These are phyloP conservation scores for Eudorina sp. DNA, from an alignment of 139 green algal genomes.

Conservation along the genomic window DNA sequence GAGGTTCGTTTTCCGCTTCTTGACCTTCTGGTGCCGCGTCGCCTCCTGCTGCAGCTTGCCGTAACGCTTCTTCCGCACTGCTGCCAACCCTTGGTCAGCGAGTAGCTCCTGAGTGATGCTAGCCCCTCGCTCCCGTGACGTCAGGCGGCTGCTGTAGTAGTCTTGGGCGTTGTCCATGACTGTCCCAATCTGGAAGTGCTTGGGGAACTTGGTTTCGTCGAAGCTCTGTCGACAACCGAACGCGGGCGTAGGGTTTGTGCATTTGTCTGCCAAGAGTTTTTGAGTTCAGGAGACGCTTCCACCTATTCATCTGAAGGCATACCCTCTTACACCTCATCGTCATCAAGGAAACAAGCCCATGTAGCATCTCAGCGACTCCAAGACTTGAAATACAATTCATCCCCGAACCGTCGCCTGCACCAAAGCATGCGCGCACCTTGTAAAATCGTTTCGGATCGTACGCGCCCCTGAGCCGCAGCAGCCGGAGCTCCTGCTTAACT, in stretches of 20 bases:
- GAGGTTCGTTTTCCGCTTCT: slow-evolving; percentile 56
- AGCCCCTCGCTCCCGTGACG: slow-evolving; percentile 53
- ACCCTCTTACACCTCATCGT: too few relatives aligned
- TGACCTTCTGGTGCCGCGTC: slow-evolving; percentile 46
- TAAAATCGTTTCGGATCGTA: slow-evolving; percentile 95
- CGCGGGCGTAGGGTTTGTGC: too few relatives aligned
- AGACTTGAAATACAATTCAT: not conserved
- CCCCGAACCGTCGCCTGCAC: too few relatives aligned
- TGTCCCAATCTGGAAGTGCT: slow-evolving; percentile 85
- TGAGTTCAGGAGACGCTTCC: too few relatives aligned
- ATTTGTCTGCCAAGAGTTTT: too few relatives aligned
- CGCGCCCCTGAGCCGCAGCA: slow-evolving; percentile 83
- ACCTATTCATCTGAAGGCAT: too few relatives aligned
- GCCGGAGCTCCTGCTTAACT: slow-evolving; percentile 81
- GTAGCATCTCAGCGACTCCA: too few relatives aligned
- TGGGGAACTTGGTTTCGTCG: slow-evolving; percentile 79
- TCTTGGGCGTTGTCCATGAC: slow-evolving; percentile 84
- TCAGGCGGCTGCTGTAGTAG: slow-evolving; percentile 74
- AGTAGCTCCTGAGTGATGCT: slow-evolving; percentile 71
- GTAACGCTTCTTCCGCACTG: slow-evolving; percentile 66
- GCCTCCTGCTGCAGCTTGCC: slow-evolving; percentile 66
- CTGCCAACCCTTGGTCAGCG: slow-evolving; percentile 68
- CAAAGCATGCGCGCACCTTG: slow-evolving; percentile 74
- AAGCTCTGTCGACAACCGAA: slow-evolving; percentile 64
- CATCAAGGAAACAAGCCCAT: not conserved